Evolutionary conservation across 495 filamentous ascomycete species (phyloP).

Genomic region (Hypoxylon fuscum): DNA sequence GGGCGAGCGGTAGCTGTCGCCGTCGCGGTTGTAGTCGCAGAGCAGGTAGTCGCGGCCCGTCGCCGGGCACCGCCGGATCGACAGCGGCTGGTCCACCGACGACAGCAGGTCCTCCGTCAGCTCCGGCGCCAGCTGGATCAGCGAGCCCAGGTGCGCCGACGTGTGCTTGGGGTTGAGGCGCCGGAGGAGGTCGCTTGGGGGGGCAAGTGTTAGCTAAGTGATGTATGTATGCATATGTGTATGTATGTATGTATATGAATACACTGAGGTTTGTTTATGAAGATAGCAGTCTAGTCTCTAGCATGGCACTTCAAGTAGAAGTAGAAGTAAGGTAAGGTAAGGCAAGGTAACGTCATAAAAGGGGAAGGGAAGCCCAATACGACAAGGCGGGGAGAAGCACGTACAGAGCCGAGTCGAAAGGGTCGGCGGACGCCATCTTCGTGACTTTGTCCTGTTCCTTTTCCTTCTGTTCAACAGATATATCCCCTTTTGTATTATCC

Average conservation of each 20-base stretch:
- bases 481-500: neutral
- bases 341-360: too few relatives aligned
- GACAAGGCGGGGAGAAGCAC: constrained; percentile 50
- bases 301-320: too few relatives aligned
- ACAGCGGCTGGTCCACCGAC: constrained; percentile 94
- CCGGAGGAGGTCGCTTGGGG: constrained; percentile 90
- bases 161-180: constrained; percentile 95
- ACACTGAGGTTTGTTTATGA: too few relatives aligned
- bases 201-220: neutral
- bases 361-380: too few relatives aligned
- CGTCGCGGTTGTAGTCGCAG: constrained; percentile 99
- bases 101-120: constrained; percentile 98
- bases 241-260: too few relatives aligned
- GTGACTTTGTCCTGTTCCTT: neutral
- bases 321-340: constrained; percentile 15
- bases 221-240: too few relatives aligned
- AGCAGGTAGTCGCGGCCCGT: constrained; percentile 95
- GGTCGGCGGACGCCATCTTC: constrained; percentile 62
- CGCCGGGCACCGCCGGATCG: constrained; percentile 82
- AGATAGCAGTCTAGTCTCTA: too few relatives aligned
- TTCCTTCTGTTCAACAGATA: neutral
- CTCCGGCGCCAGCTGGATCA: constrained; percentile 86
- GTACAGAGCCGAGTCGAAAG: constrained; percentile 86
- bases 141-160: constrained; percentile 79
- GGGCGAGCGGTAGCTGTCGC: constrained; percentile 93